These are phyloP conservation scores for Rhodotorula sp. DNA, from an alignment of 1,284 basidiomycete species.

Conservation along the genomic window DNA sequence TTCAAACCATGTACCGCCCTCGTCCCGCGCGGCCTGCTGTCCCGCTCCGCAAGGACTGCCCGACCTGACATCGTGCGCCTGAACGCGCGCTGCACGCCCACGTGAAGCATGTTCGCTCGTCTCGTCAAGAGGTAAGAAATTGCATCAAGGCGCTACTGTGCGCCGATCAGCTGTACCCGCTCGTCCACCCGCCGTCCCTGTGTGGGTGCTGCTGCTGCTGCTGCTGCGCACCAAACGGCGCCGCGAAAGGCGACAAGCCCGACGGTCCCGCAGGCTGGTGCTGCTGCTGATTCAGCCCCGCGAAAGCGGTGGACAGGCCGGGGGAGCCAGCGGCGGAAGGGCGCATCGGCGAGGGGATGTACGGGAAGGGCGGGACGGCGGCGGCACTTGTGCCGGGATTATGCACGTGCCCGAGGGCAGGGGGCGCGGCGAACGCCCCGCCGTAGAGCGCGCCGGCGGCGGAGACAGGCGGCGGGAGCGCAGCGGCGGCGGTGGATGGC, in stretches of 20 bases:
- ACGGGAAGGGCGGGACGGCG: not conserved
- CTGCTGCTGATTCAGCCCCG: not conserved
- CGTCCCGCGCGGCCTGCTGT: too few relatives aligned
- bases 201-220: not conserved
- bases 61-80: too few relatives aligned
- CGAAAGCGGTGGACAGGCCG: slow-evolving; percentile 8
- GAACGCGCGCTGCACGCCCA: too few relatives aligned
- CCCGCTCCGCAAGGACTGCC: too few relatives aligned
- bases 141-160: too few relatives aligned
- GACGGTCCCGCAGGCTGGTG: not conserved
- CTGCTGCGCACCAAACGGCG: not conserved
- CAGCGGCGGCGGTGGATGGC: not conserved
- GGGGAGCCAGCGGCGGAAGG: not conserved
- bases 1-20: too few relatives aligned
- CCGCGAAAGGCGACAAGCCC: slow-evolving; percentile 1
- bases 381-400: too few relatives aligned
- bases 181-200: not conserved
- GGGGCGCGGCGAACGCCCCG: not conserved
- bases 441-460: not conserved
- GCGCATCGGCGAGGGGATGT: not conserved
- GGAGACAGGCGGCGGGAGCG: not conserved
- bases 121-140: too few relatives aligned
- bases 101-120: too few relatives aligned
- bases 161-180: not conserved
- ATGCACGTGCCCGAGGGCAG: too few relatives aligned